A percentile compares a stretch with the other conserved stretches of the same genome.
phyloP scores from a whole-genome alignment of 148 eudicot species.

The Rhododendron molle region DNA sequence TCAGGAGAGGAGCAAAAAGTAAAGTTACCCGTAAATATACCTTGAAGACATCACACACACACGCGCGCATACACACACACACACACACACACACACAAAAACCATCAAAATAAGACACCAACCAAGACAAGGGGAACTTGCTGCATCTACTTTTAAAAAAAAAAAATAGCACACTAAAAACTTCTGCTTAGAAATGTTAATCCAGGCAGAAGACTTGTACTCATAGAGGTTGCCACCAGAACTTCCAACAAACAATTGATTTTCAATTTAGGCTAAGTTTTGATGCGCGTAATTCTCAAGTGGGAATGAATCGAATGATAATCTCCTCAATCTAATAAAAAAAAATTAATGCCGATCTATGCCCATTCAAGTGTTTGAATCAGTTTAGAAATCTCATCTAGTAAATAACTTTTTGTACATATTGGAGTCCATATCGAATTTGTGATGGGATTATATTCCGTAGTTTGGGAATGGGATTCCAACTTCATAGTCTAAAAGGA shows the following conservation, averaged over 20 bases:
- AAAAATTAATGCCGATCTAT: not conserved
- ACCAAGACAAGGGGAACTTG: not conserved
- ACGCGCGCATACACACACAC: no score
- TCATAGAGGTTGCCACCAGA: not conserved
- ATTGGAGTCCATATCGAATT: not conserved
- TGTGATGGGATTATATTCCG: not conserved
- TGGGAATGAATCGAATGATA: not conserved
- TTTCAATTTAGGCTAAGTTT: not conserved
- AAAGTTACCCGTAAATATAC: not conserved
- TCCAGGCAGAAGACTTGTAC: not conserved
- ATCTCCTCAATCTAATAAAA: not conserved
- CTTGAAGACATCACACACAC: not conserved
- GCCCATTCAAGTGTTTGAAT: not conserved
- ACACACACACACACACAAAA: no score
- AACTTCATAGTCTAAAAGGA: not conserved
- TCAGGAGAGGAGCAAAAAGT: not conserved
- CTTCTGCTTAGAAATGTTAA: not conserved
- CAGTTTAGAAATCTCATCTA: not conserved
- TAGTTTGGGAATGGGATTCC: not conserved
- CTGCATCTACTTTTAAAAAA: not conserved
- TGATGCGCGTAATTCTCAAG: not conserved
- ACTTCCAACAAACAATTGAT: not conserved
- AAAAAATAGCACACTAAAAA: no score
- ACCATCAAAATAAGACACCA: no score
- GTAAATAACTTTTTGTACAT: not conserved